phyloP scores from a whole-genome alignment of 2,329 filamentous ascomycete species.

The Colletotrichum sp. region DNA sequence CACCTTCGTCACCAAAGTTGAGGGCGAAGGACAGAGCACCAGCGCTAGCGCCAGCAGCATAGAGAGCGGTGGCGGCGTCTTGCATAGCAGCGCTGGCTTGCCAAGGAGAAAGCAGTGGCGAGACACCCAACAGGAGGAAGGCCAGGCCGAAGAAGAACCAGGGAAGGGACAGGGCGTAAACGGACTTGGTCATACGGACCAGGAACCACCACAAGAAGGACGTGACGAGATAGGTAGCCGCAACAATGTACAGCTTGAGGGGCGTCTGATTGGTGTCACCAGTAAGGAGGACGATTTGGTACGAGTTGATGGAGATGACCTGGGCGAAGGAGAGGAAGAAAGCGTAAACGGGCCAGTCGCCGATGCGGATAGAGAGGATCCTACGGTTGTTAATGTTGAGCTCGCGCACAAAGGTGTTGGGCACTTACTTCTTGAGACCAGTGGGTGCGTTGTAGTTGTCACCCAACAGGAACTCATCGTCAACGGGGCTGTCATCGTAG shows the following conservation, averaged over 20 bases:
- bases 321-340: slow-evolving; percentile 66
- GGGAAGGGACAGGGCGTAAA: slow-evolving; percentile 62
- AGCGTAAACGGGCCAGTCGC: slow-evolving; percentile 69
- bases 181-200: slow-evolving; percentile 62
- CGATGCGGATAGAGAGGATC: slow-evolving; percentile 55
- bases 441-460: slow-evolving; percentile 62
- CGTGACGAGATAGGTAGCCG: slow-evolving; percentile 61
- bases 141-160: slow-evolving; percentile 68
- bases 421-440: slow-evolving; percentile 52
- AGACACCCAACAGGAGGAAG: slow-evolving; percentile 67
- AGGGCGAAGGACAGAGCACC: slow-evolving; percentile 71
- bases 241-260: slow-evolving; percentile 63
- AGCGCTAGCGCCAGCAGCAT: slow-evolving; percentile 65
- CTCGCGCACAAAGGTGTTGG: slow-evolving; percentile 31
- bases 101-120: slow-evolving; percentile 53
- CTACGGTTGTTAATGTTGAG: not conserved
- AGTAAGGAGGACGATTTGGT: slow-evolving; percentile 71
- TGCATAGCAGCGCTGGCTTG: slow-evolving; percentile 52
- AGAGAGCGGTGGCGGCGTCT: slow-evolving; percentile 65
- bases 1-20: slow-evolving; percentile 70
- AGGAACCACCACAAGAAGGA: slow-evolving; percentile 68
- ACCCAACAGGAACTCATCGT: slow-evolving; percentile 57
- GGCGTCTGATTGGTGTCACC: slow-evolving; percentile 66
- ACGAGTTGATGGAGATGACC: slow-evolving; percentile 69
- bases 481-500: slow-evolving; percentile 23